A percentile compares a stretch with the other conserved stretches of the same genome.
Conservation (phyloP, 1,284 basidiomycete genomes). For the Pseudozyma sp. region DNA sequence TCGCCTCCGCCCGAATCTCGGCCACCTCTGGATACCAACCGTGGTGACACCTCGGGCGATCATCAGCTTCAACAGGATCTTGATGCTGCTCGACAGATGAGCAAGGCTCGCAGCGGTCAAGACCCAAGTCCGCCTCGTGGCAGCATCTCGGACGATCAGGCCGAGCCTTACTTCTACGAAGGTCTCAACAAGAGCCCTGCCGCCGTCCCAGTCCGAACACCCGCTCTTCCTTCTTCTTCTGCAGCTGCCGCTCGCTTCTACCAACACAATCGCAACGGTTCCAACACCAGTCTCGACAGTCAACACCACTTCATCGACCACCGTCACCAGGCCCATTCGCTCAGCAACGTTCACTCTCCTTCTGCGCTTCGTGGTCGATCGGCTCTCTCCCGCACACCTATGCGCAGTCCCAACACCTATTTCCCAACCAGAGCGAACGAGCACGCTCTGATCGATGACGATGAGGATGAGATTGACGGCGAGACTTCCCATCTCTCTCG, state of each 20-base stretch:
- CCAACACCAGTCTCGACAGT: constrained; percentile 65
- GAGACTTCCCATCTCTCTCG: constrained; percentile 47
- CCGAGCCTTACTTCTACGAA: constrained; percentile 47
- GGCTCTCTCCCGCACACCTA: constrained; percentile 37
- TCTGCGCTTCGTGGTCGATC: constrained; percentile 47
- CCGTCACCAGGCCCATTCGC: constrained; percentile 64
- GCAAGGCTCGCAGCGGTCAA: constrained; percentile 51
- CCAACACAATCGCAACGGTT: constrained; percentile 61
- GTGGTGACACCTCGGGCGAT: constrained; percentile 31
- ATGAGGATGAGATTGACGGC: constrained; percentile 27
- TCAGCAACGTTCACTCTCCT: constrained; percentile 58
- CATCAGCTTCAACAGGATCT: constrained; percentile 65
- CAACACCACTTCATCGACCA: constrained; percentile 68
- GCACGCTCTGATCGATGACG: constrained; percentile 43
- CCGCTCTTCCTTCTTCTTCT: constrained; percentile 29
- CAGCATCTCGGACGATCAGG: constrained; percentile 43
- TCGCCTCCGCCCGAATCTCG: constrained; percentile 28
- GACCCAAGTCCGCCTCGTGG: constrained; percentile 35
- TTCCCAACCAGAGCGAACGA: constrained; percentile 36
- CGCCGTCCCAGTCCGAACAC: constrained; percentile 33
- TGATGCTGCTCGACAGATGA: constrained; percentile 67
- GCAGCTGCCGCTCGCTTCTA: constrained; percentile 62
- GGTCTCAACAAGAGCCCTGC: constrained; percentile 35
- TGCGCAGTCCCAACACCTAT: constrained; percentile 43
- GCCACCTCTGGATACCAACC: constrained; percentile 12